Conservation (phyloP, 73 alveolate genomes). For the Blepharisma stoltei region DNA sequence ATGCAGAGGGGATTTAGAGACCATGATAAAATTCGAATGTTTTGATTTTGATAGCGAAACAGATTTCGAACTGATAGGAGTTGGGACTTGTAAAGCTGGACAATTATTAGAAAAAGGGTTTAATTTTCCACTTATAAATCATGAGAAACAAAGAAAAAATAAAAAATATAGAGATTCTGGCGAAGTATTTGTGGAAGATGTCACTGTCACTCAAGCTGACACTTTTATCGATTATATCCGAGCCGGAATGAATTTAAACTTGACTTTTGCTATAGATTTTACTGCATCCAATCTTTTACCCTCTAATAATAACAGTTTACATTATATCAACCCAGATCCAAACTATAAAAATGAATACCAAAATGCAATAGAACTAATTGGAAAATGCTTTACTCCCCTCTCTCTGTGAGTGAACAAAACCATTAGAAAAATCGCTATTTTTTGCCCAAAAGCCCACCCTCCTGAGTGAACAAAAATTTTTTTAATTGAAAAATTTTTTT, state of each 20-base stretch:
- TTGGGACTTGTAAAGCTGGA: background rate
- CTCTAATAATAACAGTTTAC: constrained; percentile 51
- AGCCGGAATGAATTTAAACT: constrained; percentile 57
- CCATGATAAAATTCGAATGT: background rate
- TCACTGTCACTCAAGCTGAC: background rate
- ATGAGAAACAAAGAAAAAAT: background rate
- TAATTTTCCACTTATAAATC: background rate
- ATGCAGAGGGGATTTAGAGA: background rate
- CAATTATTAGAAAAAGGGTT: background rate
- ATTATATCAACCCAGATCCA: constrained; percentile 40
- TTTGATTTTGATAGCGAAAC: constrained; percentile 19
- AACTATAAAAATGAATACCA: constrained; percentile 55
- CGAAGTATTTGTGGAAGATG: background rate
- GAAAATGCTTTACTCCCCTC: too few relatives aligned
- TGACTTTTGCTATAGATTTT: constrained; percentile 77
- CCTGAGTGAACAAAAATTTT: too few relatives aligned
- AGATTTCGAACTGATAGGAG: background rate
- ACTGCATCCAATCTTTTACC: constrained; percentile 71
- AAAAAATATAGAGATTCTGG: background rate
- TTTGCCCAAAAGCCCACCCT: too few relatives aligned
- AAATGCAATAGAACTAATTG: constrained; percentile 63
- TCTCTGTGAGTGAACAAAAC: too few relatives aligned
- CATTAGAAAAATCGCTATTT: too few relatives aligned
- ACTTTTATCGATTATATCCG: constrained; percentile 61
- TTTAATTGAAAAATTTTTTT: too few relatives aligned